Evolutionary conservation across 2,329 filamentous ascomycete genomes (phyloP).

Genomic region (Chaetoscypha palmicola): DNA sequence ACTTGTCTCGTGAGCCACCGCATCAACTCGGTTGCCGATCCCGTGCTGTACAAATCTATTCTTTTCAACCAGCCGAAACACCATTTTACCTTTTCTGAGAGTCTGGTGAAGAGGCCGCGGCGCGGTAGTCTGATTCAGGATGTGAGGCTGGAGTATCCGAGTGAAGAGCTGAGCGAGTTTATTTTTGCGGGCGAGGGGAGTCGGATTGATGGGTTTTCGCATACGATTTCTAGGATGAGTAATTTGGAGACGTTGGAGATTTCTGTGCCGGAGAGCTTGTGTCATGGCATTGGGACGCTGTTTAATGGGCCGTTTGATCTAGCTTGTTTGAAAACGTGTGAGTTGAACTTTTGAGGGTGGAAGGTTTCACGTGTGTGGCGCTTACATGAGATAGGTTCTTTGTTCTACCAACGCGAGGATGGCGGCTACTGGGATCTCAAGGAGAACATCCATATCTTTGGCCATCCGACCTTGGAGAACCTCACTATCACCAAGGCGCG

Average conservation of each 20-base stretch:
- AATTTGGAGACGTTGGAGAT: constrained; percentile 42
- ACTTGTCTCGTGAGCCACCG: constrained; percentile 38
- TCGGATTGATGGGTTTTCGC: constrained; percentile 38
- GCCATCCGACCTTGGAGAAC: constrained; percentile 41
- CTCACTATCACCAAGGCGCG: constrained; percentile 40
- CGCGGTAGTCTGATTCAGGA: constrained; percentile 42
- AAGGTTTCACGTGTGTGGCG: background rate
- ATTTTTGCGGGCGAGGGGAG: constrained; percentile 34
- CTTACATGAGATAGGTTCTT: constrained; percentile 18
- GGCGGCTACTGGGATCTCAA: constrained; percentile 44
- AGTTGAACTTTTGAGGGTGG: constrained; percentile 2
- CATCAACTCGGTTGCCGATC: constrained; percentile 40
- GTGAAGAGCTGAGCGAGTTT: constrained; percentile 37
- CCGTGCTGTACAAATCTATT: constrained; percentile 41
- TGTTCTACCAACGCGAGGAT: constrained; percentile 41
- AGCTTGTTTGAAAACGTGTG: constrained; percentile 41
- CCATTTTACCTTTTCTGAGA: constrained; percentile 43
- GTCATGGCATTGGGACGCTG: constrained; percentile 41
- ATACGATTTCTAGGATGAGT: constrained; percentile 43
- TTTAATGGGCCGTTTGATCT: constrained; percentile 46
- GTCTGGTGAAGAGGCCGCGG: constrained; percentile 38
- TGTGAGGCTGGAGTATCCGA: constrained; percentile 40
- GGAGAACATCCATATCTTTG: constrained; percentile 46
- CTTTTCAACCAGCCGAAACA: constrained; percentile 41
- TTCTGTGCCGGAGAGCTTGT: constrained; percentile 37